Conservation (phyloP, 805 yeast genomes). For the Phaffomyces opuntiae region DNA sequence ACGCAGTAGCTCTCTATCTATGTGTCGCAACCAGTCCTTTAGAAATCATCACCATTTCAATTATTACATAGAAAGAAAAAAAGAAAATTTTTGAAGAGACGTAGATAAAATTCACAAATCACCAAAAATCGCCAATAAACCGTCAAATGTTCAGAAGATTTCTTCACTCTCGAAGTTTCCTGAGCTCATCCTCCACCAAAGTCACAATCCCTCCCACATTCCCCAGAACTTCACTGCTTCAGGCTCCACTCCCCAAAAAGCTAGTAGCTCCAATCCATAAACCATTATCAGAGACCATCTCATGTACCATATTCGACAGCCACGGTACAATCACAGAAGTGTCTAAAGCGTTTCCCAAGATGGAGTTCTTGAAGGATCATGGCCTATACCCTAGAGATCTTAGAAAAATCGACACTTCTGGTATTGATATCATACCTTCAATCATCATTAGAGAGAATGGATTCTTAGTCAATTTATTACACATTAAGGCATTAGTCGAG, state of each 20-base stretch:
- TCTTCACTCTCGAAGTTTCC: neutral
- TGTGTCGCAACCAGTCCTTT: no score
- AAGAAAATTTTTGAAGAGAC: neutral
- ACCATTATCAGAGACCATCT: constrained; percentile 1
- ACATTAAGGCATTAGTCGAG: constrained; percentile 85
- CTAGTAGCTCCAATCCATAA: constrained; percentile 3
- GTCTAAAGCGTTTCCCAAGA: constrained; percentile 72
- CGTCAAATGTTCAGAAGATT: neutral
- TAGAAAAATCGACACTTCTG: constrained; percentile 68
- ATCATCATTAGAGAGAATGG: constrained; percentile 74
- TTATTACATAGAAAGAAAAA: no score
- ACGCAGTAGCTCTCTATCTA: neutral
- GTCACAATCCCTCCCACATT: no score
- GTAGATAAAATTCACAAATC: neutral
- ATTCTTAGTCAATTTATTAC: constrained; percentile 74
- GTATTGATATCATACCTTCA: constrained; percentile 82
- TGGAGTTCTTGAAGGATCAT: constrained; percentile 66
- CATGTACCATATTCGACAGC: constrained; percentile 72
- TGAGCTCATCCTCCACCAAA: no score
- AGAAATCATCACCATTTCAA: no score
- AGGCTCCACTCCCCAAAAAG: constrained; percentile 5
- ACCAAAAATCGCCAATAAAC: no score
- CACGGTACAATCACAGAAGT: constrained; percentile 72
- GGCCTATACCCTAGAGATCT: constrained; percentile 80
- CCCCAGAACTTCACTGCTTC: neutral